Conservation (phyloP, 176 grass and related monocot genomes). For the Luzula sylvatica region DNA sequence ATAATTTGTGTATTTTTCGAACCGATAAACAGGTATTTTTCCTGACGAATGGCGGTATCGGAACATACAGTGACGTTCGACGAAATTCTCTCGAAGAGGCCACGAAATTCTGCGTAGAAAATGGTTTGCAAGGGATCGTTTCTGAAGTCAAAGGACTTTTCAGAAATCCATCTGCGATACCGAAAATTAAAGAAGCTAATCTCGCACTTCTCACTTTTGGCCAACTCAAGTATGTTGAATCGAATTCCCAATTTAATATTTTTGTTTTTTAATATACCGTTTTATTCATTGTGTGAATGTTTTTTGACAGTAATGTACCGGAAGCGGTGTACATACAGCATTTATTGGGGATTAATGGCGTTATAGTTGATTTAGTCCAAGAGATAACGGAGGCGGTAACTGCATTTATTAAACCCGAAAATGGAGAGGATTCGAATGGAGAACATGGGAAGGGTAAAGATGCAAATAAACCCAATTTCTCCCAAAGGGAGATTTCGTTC, state of each 20-base stretch:
- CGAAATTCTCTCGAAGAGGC: constrained; percentile 90
- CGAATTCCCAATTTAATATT: neutral
- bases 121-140: constrained; percentile 66
- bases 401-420: constrained; percentile 22
- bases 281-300: no score
- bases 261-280: no score
- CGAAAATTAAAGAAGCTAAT: constrained; percentile 71
- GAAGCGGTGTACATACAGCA: constrained; percentile 90
- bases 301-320: constrained; percentile 59
- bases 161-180: constrained; percentile 46
- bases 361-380: constrained; percentile 78
- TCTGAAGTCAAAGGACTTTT: constrained; percentile 69
- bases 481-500: constrained; percentile 61
- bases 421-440: neutral
- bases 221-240: constrained; percentile 51
- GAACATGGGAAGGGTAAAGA: neutral
- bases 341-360: constrained; percentile 70
- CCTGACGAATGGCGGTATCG: constrained; percentile 57
- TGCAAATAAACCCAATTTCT: constrained; percentile 38
- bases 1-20: neutral
- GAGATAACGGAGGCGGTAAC: constrained; percentile 64
- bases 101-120: constrained; percentile 44
- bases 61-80: constrained; percentile 42
- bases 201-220: constrained; percentile 70
- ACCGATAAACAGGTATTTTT: constrained; percentile 72